phyloP scores from a whole-genome alignment of 352 stramenopile species.

The Pythium periplocum region DNA sequence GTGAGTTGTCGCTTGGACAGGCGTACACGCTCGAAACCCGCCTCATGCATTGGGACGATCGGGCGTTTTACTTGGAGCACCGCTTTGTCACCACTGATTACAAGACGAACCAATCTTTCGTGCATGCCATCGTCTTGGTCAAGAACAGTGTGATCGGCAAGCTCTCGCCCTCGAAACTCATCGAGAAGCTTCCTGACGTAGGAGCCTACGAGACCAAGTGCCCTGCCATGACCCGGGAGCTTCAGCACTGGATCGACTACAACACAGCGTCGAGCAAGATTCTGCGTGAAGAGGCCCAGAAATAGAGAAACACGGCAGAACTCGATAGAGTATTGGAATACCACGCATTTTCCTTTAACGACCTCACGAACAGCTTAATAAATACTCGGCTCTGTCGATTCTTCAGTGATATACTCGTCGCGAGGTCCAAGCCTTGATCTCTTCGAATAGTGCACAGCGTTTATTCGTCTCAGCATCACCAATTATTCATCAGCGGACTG shows the following conservation, averaged over 20 bases:
- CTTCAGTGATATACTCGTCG: constrained; percentile 11
- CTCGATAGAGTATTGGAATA: too few species aligned
- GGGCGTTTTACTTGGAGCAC: constrained; percentile 85
- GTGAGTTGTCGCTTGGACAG: constrained; percentile 70
- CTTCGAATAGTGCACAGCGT: background rate
- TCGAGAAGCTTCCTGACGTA: constrained; percentile 46
- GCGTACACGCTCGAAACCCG: constrained; percentile 67
- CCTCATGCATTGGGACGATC: constrained; percentile 73
- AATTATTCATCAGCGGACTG: constrained; percentile 43
- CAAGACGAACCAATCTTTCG: constrained; percentile 32
- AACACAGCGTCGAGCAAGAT: constrained; percentile 72
- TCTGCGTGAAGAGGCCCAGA: constrained; percentile 29
- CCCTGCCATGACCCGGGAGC: constrained; percentile 41
- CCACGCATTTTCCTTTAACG: too few species aligned
- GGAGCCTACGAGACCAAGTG: constrained; percentile 24
- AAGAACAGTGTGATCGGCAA: constrained; percentile 81
- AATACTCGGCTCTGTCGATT: background rate
- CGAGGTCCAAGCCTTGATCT: background rate
- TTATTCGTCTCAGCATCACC: too few species aligned
- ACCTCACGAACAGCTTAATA: too few species aligned
- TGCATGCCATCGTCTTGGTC: constrained; percentile 83
- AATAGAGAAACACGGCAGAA: too few species aligned
- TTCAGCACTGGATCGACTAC: constrained; percentile 65
- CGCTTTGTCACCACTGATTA: constrained; percentile 55
- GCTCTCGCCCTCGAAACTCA: constrained; percentile 49